Conservation (phyloP, 192 early-diverging fungal species). For the Powellomyces hirtus region DNA sequence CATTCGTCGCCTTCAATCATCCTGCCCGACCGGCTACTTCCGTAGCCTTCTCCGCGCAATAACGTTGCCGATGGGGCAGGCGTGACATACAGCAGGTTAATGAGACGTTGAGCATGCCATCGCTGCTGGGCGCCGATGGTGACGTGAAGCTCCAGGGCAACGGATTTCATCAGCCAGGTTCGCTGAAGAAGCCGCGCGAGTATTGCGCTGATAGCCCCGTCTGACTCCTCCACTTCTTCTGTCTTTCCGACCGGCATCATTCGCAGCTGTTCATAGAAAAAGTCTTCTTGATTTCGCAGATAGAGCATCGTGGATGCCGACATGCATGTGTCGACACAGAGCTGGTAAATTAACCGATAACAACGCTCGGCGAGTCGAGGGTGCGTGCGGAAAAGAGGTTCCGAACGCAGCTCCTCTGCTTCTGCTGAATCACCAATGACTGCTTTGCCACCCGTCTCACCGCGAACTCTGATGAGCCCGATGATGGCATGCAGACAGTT, state of each 20-base stretch:
- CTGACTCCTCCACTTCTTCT: constrained; percentile 3
- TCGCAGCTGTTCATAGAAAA: constrained; percentile 65
- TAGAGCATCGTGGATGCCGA: constrained; percentile 70
- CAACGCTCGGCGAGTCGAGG: constrained; percentile 85
- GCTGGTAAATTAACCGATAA: constrained; percentile 78
- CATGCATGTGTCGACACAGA: constrained; percentile 72
- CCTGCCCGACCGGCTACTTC: not conserved
- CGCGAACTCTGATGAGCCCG: constrained; percentile 32
- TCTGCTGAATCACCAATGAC: not conserved
- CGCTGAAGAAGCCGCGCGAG: constrained; percentile 68
- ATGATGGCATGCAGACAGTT: constrained; percentile 37
- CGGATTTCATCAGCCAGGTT: constrained; percentile 83
- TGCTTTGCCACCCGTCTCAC: not conserved
- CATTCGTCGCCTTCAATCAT: constrained; percentile 20
- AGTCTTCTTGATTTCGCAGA: constrained; percentile 76
- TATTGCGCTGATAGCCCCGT: not conserved
- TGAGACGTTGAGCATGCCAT: constrained; percentile 41
- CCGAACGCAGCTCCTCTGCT: constrained; percentile 3
- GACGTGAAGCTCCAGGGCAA: constrained; percentile 85
- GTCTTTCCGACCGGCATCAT: constrained; percentile 42
- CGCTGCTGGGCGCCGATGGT: constrained; percentile 44
- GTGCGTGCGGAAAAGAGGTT: constrained; percentile 61
- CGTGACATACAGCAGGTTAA: constrained; percentile 44
- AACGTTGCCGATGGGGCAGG: not conserved
- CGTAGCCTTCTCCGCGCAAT: not conserved